These are phyloP conservation scores for Talinum fruticosum DNA, from an alignment of 148 eudicot genomes.

Conservation along the genomic window DNA sequence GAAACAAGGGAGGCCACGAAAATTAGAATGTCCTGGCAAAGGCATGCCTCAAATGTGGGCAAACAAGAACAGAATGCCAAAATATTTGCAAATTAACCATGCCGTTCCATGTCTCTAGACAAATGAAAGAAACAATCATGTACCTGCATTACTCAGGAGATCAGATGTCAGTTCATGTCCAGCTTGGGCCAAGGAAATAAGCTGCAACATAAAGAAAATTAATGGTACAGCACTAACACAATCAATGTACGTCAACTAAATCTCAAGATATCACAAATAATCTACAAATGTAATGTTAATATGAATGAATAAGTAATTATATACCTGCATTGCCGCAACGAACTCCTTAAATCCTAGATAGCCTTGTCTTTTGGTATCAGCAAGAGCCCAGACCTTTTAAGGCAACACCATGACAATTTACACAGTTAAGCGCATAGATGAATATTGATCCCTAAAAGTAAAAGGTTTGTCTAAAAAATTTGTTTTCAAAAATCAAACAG, in stretches of 20 bases:
- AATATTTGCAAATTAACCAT: background rate
- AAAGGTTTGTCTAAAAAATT: background rate
- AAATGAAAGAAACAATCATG: background rate
- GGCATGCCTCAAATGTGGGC: background rate
- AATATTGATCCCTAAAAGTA: background rate
- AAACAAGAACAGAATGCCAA: background rate
- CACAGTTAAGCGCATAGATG: background rate
- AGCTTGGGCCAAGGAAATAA: constrained; percentile 76
- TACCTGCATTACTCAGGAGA: constrained; percentile 41
- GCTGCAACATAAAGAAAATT: constrained; percentile 30
- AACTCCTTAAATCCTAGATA: constrained; percentile 70
- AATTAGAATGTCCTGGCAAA: background rate
- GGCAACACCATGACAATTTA: background rate
- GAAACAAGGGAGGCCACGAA: background rate
- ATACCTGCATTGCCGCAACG: constrained; percentile 87
- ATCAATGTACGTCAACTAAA: background rate
- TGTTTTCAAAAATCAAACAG: background rate
- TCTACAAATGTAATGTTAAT: background rate
- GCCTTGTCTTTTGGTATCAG: constrained; percentile 78
- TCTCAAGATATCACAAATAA: background rate
- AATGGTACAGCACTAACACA: background rate
- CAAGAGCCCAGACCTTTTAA: constrained; percentile 75
- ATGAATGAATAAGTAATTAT: background rate
- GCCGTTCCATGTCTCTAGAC: background rate
- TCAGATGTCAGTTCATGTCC: constrained; percentile 58